Evolutionary conservation across 2,329 filamentous ascomycete genomes (phyloP), one percentile per base, ranked within the genome.

Genomic region (Myriosclerotinia scirpicola): DNA sequence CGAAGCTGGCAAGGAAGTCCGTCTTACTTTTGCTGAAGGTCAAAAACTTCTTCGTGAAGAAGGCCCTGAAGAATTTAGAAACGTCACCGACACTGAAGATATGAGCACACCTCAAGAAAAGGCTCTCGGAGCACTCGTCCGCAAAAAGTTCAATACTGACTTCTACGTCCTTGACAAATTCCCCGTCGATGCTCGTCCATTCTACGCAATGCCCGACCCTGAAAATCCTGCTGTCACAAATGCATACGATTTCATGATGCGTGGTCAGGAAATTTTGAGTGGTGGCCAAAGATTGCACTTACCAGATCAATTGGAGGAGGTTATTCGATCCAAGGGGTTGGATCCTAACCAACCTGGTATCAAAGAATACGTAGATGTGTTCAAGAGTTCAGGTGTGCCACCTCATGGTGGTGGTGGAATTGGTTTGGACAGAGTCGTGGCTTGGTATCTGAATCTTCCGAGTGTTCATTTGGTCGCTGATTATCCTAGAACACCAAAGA

Each of bases 91-190:
- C 76, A 87, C 90, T 69, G 91, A 94, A 76, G 91, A 95, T 75
- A 88, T 94, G 82, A 85, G 81, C 75, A 95, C 91, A 0, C 88
- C 91, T 0, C 89, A 94, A 76, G 91, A 95, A 78, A 93, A 93
- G 80, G 91, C 90, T n/a, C 88, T 98, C 11, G 95, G 95, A 67
- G 88, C 87, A 36, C 84, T 98, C 58, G 87, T 98, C 71, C 89
- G 91, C 67, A 85, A 91, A 74, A 97, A 97, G 81, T 97, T 90
- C 84, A 86, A 90, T 77, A 95, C 93, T 68, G 95, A 99, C 81
- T 98, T 98, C 81, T 98, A 97, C 81, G 89, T 96, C 30, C 85
- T 99, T 69, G 94, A 98, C 83, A 95, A 98, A 80, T 99, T 97
- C 84, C 95, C 95, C 54, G 88, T 95, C 78, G 83, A 84, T 48